These are phyloP conservation scores for Verruconis gallopava DNA, from an alignment of 2,329 filamentous ascomycete genomes.

Conservation along the genomic window DNA sequence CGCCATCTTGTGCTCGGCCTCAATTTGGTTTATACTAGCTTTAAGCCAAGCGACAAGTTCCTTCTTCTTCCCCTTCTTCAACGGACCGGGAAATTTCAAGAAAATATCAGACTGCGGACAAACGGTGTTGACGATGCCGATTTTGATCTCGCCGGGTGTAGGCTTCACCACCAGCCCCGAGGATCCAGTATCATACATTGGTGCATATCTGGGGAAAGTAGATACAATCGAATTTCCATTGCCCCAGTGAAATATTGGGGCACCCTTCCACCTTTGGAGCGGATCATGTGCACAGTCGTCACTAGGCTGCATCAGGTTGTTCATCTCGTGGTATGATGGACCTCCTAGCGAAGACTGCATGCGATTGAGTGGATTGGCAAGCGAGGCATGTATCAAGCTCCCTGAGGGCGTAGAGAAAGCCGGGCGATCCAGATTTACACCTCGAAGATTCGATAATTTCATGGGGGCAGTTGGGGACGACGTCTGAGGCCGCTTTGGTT, in stretches of 20 bases:
- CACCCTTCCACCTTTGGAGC: constrained; percentile 80
- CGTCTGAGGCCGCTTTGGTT: constrained; percentile 40
- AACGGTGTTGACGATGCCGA: constrained; percentile 62
- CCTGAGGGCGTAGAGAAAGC: neutral
- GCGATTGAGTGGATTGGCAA: neutral
- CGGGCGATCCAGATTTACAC: constrained; percentile 7
- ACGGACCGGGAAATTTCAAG: constrained; percentile 75
- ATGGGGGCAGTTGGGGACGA: constrained; percentile 46
- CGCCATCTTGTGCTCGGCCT: constrained; percentile 36
- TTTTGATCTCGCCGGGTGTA: constrained; percentile 66
- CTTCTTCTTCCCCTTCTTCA: constrained; percentile 95
- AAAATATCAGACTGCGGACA: constrained; percentile 56
- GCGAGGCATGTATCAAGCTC: neutral
- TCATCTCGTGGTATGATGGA: constrained; percentile 37
- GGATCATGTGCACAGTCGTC: constrained; percentile 53
- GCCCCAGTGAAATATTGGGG: constrained; percentile 77
- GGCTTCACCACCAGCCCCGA: constrained; percentile 66
- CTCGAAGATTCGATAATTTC: constrained; percentile 32
- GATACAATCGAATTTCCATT: constrained; percentile 72
- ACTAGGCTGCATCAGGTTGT: constrained; percentile 41
- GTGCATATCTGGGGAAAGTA: constrained; percentile 78
- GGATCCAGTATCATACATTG: constrained; percentile 68
- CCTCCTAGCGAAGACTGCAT: neutral
- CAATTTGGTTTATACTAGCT: constrained; percentile 60
- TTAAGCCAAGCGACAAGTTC: constrained; percentile 73